Evolutionary conservation across 768 basidiomycete species (phyloP), one percentile per base, ranked within the genome.

Genomic region (Serendipita sp.): DNA sequence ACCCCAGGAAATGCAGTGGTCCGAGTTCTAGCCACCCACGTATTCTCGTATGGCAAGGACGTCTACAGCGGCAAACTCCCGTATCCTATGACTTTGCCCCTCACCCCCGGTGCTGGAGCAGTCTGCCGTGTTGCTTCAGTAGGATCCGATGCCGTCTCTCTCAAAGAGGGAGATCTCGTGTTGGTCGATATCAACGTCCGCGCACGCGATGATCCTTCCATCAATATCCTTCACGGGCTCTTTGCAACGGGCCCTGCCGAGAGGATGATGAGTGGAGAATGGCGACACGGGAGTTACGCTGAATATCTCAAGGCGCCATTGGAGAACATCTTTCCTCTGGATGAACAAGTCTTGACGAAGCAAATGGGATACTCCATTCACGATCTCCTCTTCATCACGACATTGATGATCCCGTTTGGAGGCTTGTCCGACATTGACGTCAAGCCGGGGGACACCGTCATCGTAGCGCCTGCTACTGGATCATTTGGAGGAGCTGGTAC

Each of bases 201-300:
- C n/a, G 55, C 55, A n/a, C 55, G 55, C 2, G 55, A 60, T 34
- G 55, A 60, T 6, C 55, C 55, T 10, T 27, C 55, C 16, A 10
- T 60, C 55, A 60, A 34, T n/a, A 60, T 60, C 16, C 55, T 60
- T 34, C 55, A 60, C 16, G 55, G 55, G 4, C 55, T 60, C 16
- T 60, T 60, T 34, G 55, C 55, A 10, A 34, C 31, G 18, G 55
- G 55, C 8, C 55, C 55, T 11, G 55, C 23, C 1, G 55, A 27
- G n/a, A 60, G 8, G 18, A 11, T 60, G 27, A 60, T 60, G 55
- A 27, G 10, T 27, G 33, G 16, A n/a, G 55, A 60, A 36, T 60
- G 55, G 55, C 55, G 55, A 23, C 23, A 60, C 55, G 55, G 55
- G 34, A 60, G 23, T 8, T 60, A 60, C n/a, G 55, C 55, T n/a